Conservation (phyloP, 306 rosid species). For the Cucumis cinereus region DNA sequence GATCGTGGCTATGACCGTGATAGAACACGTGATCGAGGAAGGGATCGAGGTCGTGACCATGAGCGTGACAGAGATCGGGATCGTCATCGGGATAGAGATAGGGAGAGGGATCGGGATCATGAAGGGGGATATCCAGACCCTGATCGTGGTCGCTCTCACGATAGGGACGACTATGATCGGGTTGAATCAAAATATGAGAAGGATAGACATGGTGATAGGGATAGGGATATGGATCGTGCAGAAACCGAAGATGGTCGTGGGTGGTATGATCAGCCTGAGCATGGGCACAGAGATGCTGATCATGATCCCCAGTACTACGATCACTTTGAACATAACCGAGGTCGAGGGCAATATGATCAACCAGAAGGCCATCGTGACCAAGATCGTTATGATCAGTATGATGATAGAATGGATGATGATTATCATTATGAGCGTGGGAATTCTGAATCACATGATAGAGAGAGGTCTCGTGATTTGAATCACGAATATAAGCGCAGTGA, state of each 20-base stretch:
- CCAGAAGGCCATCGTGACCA: slow-evolving; percentile 41
- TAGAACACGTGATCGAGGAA: slow-evolving; percentile 43
- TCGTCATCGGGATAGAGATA: slow-evolving; percentile 45
- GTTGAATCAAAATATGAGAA: slow-evolving; percentile 61
- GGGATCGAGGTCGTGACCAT: slow-evolving; percentile 51
- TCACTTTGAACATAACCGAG: slow-evolving; percentile 42
- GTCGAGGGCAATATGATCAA: slow-evolving; percentile 44
- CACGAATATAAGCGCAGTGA: slow-evolving; percentile 46
- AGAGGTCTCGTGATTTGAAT: slow-evolving; percentile 45
- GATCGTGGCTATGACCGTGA: slow-evolving; percentile 71
- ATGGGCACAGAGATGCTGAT: slow-evolving; percentile 53
- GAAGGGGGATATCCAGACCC: slow-evolving; percentile 45
- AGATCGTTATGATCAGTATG: slow-evolving; percentile 41
- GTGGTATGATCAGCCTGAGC: slow-evolving; percentile 56
- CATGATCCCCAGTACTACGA: slow-evolving; percentile 43
- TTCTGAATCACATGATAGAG: slow-evolving; percentile 60
- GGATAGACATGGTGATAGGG: slow-evolving; percentile 49
- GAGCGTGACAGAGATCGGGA: slow-evolving; percentile 48
- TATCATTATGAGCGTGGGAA: slow-evolving; percentile 35
- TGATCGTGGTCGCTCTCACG: slow-evolving; percentile 61
- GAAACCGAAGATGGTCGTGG: slow-evolving; percentile 62
- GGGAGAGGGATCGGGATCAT: slow-evolving; percentile 60
- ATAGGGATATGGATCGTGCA: slow-evolving; percentile 31
- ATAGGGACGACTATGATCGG: slow-evolving; percentile 58
- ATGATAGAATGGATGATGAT: slow-evolving; percentile 59